Percentiles rank a stretch among this genome's conserved stretches.
Evolutionary conservation across 2,329 filamentous ascomycete species (phyloP).

Genomic region (Sporothrix brasiliensis): DNA sequence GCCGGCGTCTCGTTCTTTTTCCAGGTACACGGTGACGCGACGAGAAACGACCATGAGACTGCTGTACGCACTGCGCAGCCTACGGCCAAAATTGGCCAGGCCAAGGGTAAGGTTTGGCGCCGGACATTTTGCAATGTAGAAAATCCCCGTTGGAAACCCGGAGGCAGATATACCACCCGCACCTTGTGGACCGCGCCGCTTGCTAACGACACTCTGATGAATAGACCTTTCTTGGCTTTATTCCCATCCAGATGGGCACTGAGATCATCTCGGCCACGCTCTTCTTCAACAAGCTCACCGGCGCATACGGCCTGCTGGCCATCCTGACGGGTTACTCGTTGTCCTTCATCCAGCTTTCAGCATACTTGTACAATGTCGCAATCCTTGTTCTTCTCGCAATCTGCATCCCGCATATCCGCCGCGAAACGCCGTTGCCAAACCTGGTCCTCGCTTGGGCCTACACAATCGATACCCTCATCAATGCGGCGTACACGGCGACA

Average conservation of each 20-base stretch:
- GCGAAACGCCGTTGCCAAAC: conserved; percentile 75
- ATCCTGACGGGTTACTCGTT: conserved; percentile 84
- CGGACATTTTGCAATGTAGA: no score
- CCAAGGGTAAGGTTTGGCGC: conserved; percentile 16
- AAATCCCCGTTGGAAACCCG: background rate
- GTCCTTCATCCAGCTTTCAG: conserved; percentile 79
- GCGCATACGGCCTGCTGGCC: conserved; percentile 86
- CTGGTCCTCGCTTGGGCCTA: conserved; percentile 85
- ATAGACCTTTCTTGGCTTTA: conserved; percentile 81
- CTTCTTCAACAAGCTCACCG: conserved; percentile 89
- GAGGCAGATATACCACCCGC: background rate
- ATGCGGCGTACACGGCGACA: conserved; percentile 76
- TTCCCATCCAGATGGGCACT: conserved; percentile 83
- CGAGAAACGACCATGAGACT: conserved; percentile 29
- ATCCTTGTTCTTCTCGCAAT: conserved; percentile 68
- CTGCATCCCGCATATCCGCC: conserved; percentile 78
- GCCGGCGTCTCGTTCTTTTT: background rate
- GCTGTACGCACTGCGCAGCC: conserved; percentile 21
- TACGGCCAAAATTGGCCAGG: conserved; percentile 38
- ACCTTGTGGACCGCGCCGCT: background rate
- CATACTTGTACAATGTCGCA: conserved; percentile 84
- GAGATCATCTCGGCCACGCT: conserved; percentile 82
- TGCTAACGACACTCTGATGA: background rate
- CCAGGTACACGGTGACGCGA: background rate
- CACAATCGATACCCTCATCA: conserved; percentile 77